These are phyloP conservation scores for Talaromyces islandicus DNA, from an alignment of 2,329 filamentous ascomycete genomes.

Conservation along the genomic window DNA sequence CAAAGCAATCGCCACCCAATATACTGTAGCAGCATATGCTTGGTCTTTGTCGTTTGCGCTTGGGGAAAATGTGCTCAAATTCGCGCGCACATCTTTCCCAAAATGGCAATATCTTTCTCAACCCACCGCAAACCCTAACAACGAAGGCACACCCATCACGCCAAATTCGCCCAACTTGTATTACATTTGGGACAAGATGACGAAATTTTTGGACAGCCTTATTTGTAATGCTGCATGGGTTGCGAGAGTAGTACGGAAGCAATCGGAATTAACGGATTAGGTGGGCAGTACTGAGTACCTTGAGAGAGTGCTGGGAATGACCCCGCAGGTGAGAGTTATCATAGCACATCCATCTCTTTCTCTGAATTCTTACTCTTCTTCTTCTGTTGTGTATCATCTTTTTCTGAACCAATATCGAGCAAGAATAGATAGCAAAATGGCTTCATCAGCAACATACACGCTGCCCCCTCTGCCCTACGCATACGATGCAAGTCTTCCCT, in stretches of 20 bases:
- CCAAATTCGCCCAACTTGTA: not conserved
- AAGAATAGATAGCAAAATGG: slow-evolving; percentile 15
- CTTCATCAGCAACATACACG: slow-evolving; percentile 42
- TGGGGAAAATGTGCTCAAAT: slow-evolving; percentile 5
- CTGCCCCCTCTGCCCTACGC: slow-evolving; percentile 63
- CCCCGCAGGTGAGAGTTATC: not conserved
- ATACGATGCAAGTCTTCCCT: slow-evolving; percentile 56
- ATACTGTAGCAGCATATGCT: not conserved
- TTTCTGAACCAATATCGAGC: not conserved
- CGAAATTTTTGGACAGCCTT: not conserved
- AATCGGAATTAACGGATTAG: not conserved
- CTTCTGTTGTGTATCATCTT: not conserved
- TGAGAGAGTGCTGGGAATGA: not conserved
- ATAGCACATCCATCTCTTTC: not conserved
- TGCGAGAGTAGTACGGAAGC: not conserved
- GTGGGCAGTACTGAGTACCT: not conserved
- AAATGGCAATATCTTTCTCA: not conserved
- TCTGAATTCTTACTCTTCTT: not conserved
- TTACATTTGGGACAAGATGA: not conserved
- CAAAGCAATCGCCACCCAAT: not conserved
- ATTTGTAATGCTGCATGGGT: not conserved
- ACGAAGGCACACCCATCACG: not conserved
- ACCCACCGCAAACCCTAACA: not conserved
- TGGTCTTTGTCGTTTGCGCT: not conserved
- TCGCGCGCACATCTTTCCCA: not conserved